phyloP scores from a whole-genome alignment of 1,284 basidiomycete species.

The Cutaneotrichosporon curvatum region DNA sequence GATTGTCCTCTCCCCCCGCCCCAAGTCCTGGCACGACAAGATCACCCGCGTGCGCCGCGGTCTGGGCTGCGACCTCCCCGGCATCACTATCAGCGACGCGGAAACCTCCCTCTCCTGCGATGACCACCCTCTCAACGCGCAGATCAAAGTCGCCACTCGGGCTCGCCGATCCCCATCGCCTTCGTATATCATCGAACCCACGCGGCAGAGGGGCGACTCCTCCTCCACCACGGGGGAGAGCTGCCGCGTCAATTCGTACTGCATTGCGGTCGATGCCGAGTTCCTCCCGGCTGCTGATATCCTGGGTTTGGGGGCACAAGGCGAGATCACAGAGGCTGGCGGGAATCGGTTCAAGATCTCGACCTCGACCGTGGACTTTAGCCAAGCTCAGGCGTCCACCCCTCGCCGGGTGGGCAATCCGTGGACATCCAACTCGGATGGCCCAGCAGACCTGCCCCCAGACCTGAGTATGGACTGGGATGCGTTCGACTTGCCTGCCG shows the following conservation, averaged over 20 bases:
- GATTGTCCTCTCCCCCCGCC: slow-evolving; percentile 1
- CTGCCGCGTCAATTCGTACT: neutral
- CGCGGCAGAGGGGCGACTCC: neutral
- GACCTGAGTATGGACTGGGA: slow-evolving; percentile 4
- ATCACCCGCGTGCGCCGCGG: neutral
- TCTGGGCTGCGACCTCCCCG: neutral
- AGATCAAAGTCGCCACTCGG: neutral
- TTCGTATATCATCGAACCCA: neutral
- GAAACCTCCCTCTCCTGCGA: too few species aligned
- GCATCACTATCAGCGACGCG: neutral
- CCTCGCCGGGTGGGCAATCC: neutral
- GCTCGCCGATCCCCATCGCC: neutral
- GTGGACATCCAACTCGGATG: neutral
- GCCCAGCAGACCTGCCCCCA: too few species aligned
- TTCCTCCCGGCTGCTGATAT: neutral
- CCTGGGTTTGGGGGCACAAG: too few species aligned
- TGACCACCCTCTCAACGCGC: neutral
- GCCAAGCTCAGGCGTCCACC: neutral
- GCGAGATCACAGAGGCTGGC: too few species aligned
- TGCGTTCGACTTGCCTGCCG: neutral
- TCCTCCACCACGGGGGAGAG: neutral
- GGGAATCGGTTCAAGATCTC: neutral
- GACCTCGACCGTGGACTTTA: neutral
- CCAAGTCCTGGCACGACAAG: neutral
- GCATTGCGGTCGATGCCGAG: neutral